A percentile compares a stretch with the other conserved stretches of the same genome.
Conservation (phyloP, 164 flowering plant genomes). For the Chimonanthus praecox region DNA sequence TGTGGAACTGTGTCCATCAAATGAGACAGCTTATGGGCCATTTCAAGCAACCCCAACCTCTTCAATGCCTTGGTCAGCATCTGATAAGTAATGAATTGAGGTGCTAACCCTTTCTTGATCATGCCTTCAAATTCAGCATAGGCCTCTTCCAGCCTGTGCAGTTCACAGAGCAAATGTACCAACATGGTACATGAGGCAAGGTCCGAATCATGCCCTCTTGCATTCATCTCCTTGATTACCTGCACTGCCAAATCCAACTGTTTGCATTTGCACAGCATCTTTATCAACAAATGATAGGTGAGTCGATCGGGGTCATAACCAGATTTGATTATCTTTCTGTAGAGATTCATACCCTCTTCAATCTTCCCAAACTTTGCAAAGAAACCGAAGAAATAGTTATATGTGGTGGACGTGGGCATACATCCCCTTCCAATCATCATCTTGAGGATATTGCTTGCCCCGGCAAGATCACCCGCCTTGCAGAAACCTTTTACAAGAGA, state of each 20-base stretch:
- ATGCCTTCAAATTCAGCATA: slow-evolving; percentile 53
- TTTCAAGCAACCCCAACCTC: slow-evolving; percentile 45
- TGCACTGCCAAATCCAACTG: slow-evolving; percentile 57
- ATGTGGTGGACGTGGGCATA: slow-evolving; percentile 71
- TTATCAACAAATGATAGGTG: slow-evolving; percentile 64
- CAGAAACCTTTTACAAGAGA: slow-evolving; percentile 43
- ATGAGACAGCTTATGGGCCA: slow-evolving; percentile 34
- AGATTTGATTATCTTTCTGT: slow-evolving; percentile 64
- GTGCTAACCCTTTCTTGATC: slow-evolving; percentile 59
- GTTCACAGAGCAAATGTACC: slow-evolving; percentile 62
- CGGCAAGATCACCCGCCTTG: slow-evolving; percentile 23
- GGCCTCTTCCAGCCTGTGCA: slow-evolving; percentile 61
- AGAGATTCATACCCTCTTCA: slow-evolving; percentile 70
- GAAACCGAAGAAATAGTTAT: slow-evolving; percentile 63
- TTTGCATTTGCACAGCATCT: slow-evolving; percentile 66
- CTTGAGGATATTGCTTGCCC: slow-evolving; percentile 60
- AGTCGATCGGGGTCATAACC: slow-evolving; percentile 66
- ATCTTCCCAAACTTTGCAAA: slow-evolving; percentile 53
- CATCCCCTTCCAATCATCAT: slow-evolving; percentile 56
- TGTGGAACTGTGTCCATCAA: slow-evolving; percentile 59
- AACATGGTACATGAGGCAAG: slow-evolving; percentile 68
- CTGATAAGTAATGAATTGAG: slow-evolving; percentile 63
- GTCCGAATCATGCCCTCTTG: slow-evolving; percentile 61
- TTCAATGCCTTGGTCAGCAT: slow-evolving; percentile 43
- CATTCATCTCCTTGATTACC: slow-evolving; percentile 67